phyloP scores from a whole-genome alignment of 1,139 yeast species.

The Williopsis jadinii region DNA sequence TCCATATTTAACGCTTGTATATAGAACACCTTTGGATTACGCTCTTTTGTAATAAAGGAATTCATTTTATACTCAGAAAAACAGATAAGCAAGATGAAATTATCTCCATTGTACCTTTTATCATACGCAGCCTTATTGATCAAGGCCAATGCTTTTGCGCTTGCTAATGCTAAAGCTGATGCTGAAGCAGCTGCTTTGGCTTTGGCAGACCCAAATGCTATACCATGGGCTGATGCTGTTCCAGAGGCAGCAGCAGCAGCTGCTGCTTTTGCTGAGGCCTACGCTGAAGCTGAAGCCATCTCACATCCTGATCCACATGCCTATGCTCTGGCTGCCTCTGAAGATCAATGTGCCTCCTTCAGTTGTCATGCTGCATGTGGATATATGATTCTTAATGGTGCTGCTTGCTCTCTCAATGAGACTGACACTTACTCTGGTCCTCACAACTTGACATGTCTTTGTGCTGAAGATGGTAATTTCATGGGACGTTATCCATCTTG shows the following conservation, averaged over 20 bases:
- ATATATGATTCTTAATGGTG: slow-evolving; percentile 21
- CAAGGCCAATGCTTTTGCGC: no score
- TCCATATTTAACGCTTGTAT: no score
- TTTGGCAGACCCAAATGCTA: slow-evolving; percentile 7
- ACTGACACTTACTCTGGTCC: slow-evolving; percentile 20
- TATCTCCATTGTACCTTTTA: no score
- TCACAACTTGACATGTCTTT: slow-evolving; percentile 22
- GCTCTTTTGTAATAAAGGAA: no score
- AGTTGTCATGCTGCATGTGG: slow-evolving; percentile 26
- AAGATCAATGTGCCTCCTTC: slow-evolving; percentile 22
- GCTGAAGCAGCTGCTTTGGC: slow-evolving; percentile 2
- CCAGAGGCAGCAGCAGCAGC: slow-evolving; percentile 19
- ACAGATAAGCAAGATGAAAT: no score
- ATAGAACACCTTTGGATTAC: no score
- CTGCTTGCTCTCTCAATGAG: slow-evolving; percentile 17
- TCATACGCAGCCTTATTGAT: no score
- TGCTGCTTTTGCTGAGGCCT: slow-evolving; percentile 17
- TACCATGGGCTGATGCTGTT: slow-evolving; percentile 18
- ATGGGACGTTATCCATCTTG: slow-evolving; percentile 18
- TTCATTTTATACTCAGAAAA: no score
- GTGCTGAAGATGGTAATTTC: slow-evolving; percentile 19
- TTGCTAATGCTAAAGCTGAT: no score
- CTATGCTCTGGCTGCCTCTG: slow-evolving; percentile 20
- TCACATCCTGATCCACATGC: slow-evolving; percentile 23
- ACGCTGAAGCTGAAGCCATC: slow-evolving; percentile 19